Base-by-base conservation (phyloP, 1,284 basidiomycete species). In the Ceratorhiza oryzae-sativae region DNA sequence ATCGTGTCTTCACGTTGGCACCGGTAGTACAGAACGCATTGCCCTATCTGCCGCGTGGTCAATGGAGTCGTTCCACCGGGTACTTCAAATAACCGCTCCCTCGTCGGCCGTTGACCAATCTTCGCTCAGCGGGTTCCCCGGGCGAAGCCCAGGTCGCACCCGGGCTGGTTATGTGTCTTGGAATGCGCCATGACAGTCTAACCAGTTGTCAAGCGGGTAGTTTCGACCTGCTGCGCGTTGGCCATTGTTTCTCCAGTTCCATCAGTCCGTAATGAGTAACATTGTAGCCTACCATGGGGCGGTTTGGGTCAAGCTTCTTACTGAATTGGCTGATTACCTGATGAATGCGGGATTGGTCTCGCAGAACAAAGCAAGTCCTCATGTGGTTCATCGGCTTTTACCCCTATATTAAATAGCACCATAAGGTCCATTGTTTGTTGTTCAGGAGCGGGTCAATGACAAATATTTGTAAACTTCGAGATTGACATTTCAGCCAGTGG, bases 311-410 rank as follows among this genome's bases (percentile, higher is more conserved):
- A 34, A 18, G 27, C 58, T 61, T 32, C 18, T 46, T 59, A 39
- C 42, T 58, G 13, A 27, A 10, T 30, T n/a, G n/a, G 36, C 36
- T 6, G 36, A 39, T 53, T 53, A 30, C 49, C 41, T 23, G n/a
- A 12, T 45, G 13, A 27, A 32, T 61, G 1, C 39, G 27, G 46
- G 46, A 23, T 45, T 45, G 18, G 27, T 30, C 46, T 23, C 27
- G 41, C 25, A 61, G 41, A 61, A 61, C 59, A 61, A 61, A 61
- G 59, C 41, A 61, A 25, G 42, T 45, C 10, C 34, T 45, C 23
- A 32, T 41, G 27, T 60, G 42, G 25, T 46, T 42, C 41, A n/a
- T 30, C 9, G n/a, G 59, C 59, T 61, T 61, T 61, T 46, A 46
- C 59, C 59, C 59, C 59, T 61, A 46, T 25, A 61, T 45, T 45